phyloP scores from a whole-genome alignment of 495 filamentous ascomycete species.

The Rhizodiscina lignyota region DNA sequence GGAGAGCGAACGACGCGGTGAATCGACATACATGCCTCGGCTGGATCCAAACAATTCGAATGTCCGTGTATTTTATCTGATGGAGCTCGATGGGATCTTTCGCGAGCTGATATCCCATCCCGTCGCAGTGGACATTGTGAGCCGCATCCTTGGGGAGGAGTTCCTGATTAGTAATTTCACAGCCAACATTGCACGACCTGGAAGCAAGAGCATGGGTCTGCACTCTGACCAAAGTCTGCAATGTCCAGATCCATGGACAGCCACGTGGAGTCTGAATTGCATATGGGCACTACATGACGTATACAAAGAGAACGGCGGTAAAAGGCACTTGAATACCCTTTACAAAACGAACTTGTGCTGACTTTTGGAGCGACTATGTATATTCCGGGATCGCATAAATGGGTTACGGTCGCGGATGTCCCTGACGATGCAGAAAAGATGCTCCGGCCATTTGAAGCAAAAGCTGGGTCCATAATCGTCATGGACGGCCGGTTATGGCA shows the following conservation, averaged over 20 bases:
- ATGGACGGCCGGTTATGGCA: constrained; percentile 6
- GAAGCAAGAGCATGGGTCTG: constrained; percentile 4
- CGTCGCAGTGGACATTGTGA: constrained; percentile 3
- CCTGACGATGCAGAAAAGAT: constrained; percentile 3
- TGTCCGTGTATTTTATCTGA: constrained; percentile 5
- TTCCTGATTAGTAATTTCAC: constrained; percentile 5
- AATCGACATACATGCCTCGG: constrained; percentile 1
- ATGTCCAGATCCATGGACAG: neutral
- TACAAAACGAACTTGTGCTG: no score
- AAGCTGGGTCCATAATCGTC: constrained; percentile 5
- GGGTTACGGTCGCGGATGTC: constrained; percentile 1
- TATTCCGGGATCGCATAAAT: constrained; percentile 3
- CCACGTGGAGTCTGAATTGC: neutral
- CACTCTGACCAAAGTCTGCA: neutral
- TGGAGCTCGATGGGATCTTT: constrained; percentile 5
- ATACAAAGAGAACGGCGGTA: constrained; percentile 2
- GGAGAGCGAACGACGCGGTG: neutral
- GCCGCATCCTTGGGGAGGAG: constrained; percentile 2
- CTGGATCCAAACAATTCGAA: constrained; percentile 5
- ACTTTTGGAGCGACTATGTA: constrained; percentile 2
- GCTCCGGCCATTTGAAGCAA: constrained; percentile 5
- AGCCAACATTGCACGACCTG: constrained; percentile 5
- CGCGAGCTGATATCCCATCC: constrained; percentile 5
- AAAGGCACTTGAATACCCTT: no score
- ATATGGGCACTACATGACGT: constrained; percentile 1